Percentiles rank a stretch among this genome's conserved stretches.
Conservation (phyloP, 768 basidiomycete species). For the Hortiboletus flavorubellus region DNA sequence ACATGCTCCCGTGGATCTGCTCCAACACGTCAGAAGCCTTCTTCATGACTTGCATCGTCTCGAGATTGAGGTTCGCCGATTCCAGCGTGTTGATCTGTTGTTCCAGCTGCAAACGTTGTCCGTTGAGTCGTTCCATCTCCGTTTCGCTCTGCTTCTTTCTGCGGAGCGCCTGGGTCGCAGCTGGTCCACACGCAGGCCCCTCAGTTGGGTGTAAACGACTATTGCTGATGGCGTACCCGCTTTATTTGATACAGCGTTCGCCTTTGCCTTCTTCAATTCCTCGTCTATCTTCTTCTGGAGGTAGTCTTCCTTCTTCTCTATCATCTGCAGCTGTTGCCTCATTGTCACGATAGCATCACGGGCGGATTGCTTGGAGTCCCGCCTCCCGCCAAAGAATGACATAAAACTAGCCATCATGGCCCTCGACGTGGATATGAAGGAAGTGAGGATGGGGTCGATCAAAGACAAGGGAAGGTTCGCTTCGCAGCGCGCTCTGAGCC, state of each 20-base stretch:
- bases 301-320: constrained; percentile 99
- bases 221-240: constrained; percentile 55
- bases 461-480: constrained; percentile 1
- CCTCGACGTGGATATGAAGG: not conserved
- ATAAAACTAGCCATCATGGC: constrained; percentile 73
- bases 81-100: constrained; percentile 97
- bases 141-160: constrained; percentile 89
- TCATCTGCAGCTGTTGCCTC: constrained; percentile 91
- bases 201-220: constrained; percentile 2
- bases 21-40: constrained; percentile 87
- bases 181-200: constrained; percentile 39
- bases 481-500: constrained; percentile 10
- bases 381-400: constrained; percentile 84
- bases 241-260: constrained; percentile 93
- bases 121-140: constrained; percentile 82
- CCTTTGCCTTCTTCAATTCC: constrained; percentile 85
- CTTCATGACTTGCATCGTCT: constrained; percentile 98
- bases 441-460: not conserved
- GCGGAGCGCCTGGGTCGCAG: constrained; percentile 83
- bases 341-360: constrained; percentile 91
- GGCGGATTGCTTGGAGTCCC: constrained; percentile 80
- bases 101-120: constrained; percentile 88
- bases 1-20: constrained; percentile 88
- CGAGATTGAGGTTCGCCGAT: constrained; percentile 95
- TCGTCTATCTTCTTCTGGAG: constrained; percentile 96